Evolutionary conservation across 2,329 filamentous ascomycete genomes (phyloP), one percentile per base, ranked within the genome.

Genomic region (Chrysoporthe puriensis): DNA sequence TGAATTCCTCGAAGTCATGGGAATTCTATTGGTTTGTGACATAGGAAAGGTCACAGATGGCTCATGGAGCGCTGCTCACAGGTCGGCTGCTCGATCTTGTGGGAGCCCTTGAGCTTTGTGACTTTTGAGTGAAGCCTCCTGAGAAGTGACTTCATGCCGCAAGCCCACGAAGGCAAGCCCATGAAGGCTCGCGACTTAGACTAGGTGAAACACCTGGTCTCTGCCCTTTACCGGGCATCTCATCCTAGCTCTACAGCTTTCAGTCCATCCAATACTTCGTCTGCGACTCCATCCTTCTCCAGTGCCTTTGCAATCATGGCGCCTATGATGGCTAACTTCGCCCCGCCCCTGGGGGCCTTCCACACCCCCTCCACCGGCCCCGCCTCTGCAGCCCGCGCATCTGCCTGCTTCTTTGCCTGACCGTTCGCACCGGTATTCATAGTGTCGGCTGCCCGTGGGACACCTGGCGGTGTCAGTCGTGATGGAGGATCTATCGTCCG

Each of bases 201-300:
- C 58, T 65, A 69, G 57, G 60, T 62, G 32, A 60, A 62, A 42
- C 44, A 57, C 44, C 48, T 50, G 67, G 64, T 67, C 64, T 62
- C 61, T 67, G 57, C 64, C 64, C 64, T 44, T 36, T n/a, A 54
- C 26, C 21, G 58, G 61, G 21, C 57, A 63, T 26, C 42, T 78
- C 81, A 91, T 71, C 83, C 82, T 78, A 92, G 79, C 70, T 94
- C 91, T 57, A 96, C 92, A 21, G 85, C 88, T 70, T 94, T 90
- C 72, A 98, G 79, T 0, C 91, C 94, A 70, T 91, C 88, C 75
- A 98, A 83, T 6, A 97, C 91, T 78, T 97, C 95, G 72, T 94
- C 90, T 4, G 91, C 93, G 40, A 97, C 90, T 44, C 94, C 93
- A 0, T 91, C 91, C 73, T 86, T 88, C 76, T 91, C 88, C 68